Evolutionary conservation across 2,329 filamentous ascomycete genomes (phyloP).

Genomic region (Ophiostoma sp.): DNA sequence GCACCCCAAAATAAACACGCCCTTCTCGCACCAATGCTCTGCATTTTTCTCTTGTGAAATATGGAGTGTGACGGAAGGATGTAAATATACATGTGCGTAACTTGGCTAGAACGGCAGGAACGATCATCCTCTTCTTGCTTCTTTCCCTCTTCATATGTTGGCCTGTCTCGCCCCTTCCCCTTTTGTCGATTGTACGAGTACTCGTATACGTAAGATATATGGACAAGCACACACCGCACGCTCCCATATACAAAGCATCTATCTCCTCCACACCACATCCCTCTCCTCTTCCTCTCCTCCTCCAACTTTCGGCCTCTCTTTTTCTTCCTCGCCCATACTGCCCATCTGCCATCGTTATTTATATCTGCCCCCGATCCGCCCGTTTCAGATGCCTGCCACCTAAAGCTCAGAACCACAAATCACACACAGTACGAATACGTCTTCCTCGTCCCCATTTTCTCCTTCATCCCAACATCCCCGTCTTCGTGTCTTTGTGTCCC

Average conservation of each 20-base stretch:
- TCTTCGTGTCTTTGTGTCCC: not conserved
- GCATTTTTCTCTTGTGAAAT: conserved; percentile 1
- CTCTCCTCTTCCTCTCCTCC: not conserved
- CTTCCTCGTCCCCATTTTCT: not conserved
- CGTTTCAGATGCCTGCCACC: not conserved
- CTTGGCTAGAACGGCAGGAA: conserved; percentile 5
- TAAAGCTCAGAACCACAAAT: not conserved
- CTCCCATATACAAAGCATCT: not conserved
- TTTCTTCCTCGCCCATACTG: not conserved
- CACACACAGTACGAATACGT: not conserved
- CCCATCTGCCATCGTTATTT: not conserved
- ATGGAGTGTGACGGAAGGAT: not conserved
- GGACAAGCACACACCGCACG: not conserved
- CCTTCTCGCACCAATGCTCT: not conserved
- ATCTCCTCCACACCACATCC: not conserved
- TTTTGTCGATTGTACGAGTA: not conserved
- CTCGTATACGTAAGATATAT: too few species aligned
- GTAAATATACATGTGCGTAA: conserved; percentile 8
- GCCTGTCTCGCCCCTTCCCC: conserved; percentile 6
- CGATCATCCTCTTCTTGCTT: not conserved
- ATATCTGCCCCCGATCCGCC: conserved; percentile 3
- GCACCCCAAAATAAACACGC: conserved; percentile 5
- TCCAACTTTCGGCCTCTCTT: not conserved
- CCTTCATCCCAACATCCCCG: not conserved
- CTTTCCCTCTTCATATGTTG: not conserved